These are phyloP conservation scores for Pyropia haitanensis DNA, from an alignment of 23 red algal species.

Conservation along the genomic window DNA sequence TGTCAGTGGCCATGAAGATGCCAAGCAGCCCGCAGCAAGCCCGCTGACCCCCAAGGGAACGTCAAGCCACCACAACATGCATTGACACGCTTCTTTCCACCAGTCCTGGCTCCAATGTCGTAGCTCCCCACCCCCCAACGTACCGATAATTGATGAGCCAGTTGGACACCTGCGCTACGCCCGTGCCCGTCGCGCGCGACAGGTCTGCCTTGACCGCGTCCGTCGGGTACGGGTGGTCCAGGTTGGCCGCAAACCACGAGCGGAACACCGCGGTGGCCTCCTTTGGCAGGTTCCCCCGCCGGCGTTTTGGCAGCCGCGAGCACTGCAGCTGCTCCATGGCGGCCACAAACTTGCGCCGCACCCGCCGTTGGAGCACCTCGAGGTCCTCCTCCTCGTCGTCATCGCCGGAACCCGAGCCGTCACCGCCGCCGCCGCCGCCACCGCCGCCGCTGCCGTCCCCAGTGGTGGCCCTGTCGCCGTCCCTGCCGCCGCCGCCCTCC, in stretches of 20 bases:
- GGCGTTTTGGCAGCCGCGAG: background rate
- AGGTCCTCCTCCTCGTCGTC: constrained; percentile 1
- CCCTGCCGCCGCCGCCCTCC: too few species aligned
- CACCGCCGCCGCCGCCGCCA: too few species aligned
- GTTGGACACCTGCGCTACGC: background rate
- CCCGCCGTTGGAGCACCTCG: background rate
- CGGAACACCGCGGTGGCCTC: background rate
- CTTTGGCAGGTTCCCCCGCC: background rate
- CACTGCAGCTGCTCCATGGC: constrained; percentile 2
- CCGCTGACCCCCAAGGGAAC: too few species aligned
- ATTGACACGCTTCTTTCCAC: too few species aligned
- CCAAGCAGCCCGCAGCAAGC: too few species aligned
- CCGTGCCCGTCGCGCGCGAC: background rate
- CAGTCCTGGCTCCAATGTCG: too few species aligned
- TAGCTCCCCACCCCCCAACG: too few species aligned
- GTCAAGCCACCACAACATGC: too few species aligned
- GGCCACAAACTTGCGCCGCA: background rate
- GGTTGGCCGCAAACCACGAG: background rate
- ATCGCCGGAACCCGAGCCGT: background rate
- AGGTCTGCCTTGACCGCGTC: background rate
- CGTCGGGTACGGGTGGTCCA: background rate
- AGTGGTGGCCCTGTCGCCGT: too few species aligned
- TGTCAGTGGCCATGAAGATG: too few species aligned
- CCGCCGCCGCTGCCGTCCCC: too few species aligned
- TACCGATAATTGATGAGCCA: constrained; percentile 4